Percentiles rank a stretch among this genome's conserved stretches.
Evolutionary conservation across 75 land plant genomes (phyloP).

Genomic region (Cryptomeria japonica): DNA sequence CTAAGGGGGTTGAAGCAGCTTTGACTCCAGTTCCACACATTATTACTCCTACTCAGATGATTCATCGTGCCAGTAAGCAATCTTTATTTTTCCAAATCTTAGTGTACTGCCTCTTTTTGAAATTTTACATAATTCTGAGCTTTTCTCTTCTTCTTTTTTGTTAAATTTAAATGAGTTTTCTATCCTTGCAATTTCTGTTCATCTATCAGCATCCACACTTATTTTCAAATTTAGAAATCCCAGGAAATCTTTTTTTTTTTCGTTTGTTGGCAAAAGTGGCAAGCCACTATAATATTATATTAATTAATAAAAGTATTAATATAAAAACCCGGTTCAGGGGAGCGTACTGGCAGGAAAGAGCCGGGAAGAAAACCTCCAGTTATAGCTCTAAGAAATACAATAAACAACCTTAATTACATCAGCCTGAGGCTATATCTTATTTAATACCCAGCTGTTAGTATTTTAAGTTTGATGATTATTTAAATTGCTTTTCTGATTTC

Average conservation of each 20-base stretch:
- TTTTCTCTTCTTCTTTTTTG: background rate
- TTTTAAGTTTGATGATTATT: no score
- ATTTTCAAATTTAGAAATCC: background rate
- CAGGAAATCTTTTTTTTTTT: no score
- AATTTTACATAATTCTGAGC: background rate
- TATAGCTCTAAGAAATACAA: no score
- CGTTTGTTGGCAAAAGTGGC: no score
- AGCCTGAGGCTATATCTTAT: no score
- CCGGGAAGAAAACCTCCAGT: no score
- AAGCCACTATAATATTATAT: no score
- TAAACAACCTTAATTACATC: no score
- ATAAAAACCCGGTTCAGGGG: no score
- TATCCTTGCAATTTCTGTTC: background rate
- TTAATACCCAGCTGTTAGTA: background rate
- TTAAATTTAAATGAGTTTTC: background rate
- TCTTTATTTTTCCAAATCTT: background rate
- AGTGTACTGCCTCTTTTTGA: background rate
- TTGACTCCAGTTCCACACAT: slow-evolving; percentile 42
- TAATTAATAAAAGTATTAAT: no score
- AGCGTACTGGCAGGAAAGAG: no score
- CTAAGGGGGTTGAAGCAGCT: slow-evolving; percentile 54
- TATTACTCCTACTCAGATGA: slow-evolving; percentile 53
- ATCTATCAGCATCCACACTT: background rate
- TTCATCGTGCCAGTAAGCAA: slow-evolving; percentile 39
- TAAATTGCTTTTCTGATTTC: background rate